Conservation (phyloP, 1,139 yeast species). For the Candida albicans region DNA sequence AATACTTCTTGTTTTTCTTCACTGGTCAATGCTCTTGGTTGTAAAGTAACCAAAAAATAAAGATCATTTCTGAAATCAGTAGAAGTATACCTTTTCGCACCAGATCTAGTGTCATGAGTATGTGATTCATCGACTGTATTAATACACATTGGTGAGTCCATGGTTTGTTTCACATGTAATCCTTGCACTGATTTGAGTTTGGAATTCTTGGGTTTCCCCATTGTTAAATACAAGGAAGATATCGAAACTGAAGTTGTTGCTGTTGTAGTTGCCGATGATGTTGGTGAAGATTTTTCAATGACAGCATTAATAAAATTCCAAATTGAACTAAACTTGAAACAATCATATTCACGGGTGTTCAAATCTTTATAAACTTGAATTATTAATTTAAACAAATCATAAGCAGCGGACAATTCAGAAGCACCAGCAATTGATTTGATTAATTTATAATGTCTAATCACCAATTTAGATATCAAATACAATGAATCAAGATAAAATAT, state of each 20-base stretch:
- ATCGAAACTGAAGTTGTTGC: not conserved
- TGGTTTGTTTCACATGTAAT: constrained; percentile 22
- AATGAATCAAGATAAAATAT: constrained; percentile 44
- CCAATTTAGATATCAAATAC: constrained; percentile 34
- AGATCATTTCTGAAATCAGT: constrained; percentile 32
- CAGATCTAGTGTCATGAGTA: constrained; percentile 13
- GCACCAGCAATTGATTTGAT: constrained; percentile 36
- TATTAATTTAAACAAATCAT: constrained; percentile 37
- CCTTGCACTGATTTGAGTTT: not conserved
- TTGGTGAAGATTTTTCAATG: constrained; percentile 24
- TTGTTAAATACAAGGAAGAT: too few species aligned
- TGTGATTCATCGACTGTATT: constrained; percentile 15
- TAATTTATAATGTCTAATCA: constrained; percentile 38
- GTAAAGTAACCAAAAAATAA: constrained; percentile 19
- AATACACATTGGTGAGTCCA: constrained; percentile 39
- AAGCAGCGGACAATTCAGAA: constrained; percentile 30
- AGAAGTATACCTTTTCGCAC: constrained; percentile 19
- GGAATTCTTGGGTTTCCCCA: too few species aligned
- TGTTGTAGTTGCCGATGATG: too few species aligned
- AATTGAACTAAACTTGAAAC: constrained; percentile 30
- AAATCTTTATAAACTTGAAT: constrained; percentile 38
- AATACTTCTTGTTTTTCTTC: constrained; percentile 23
- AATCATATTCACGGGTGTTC: constrained; percentile 32
- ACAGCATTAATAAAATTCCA: constrained; percentile 41
- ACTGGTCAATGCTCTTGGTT: constrained; percentile 14